Evolutionary conservation across 148 eudicot species (phyloP).

Genomic region (Persicaria tinctoria): DNA sequence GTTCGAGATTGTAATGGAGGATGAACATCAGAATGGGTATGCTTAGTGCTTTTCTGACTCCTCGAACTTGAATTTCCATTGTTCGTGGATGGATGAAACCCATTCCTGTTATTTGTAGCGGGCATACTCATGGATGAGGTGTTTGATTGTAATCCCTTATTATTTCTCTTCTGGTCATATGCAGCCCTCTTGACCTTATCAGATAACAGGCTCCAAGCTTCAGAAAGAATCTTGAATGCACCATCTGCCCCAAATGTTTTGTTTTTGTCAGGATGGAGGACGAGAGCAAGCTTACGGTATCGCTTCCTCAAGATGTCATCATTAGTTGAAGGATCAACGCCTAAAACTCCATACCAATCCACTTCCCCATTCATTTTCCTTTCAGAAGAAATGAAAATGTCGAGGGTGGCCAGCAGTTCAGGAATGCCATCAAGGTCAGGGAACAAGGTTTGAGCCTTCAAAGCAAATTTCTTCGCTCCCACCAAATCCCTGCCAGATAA

Average conservation of each 20-base stretch:
- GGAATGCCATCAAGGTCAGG: constrained; percentile 55
- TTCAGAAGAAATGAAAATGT: constrained; percentile 45
- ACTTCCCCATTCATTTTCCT: constrained; percentile 43
- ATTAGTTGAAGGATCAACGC: constrained; percentile 46
- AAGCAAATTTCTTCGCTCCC: constrained; percentile 38
- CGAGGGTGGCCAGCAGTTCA: constrained; percentile 37
- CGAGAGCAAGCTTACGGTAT: constrained; percentile 50
- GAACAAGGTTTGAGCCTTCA: constrained; percentile 40
- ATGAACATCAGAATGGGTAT: constrained; percentile 21
- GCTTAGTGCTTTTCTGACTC: constrained; percentile 20
- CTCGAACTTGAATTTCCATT: constrained; percentile 14
- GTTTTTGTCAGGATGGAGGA: constrained; percentile 69
- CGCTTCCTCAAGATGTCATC: constrained; percentile 41
- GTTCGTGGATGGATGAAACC: constrained; percentile 21
- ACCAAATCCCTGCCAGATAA: constrained; percentile 22
- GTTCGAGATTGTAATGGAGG: constrained; percentile 20
- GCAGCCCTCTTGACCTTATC: constrained; percentile 39
- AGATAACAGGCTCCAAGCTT: constrained; percentile 59
- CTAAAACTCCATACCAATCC: constrained; percentile 58
- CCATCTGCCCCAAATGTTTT: constrained; percentile 71
- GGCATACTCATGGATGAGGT: constrained; percentile 18
- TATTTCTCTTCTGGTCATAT: constrained; percentile 36
- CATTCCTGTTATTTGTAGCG: constrained; percentile 19
- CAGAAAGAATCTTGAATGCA: constrained; percentile 52
- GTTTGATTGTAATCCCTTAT: constrained; percentile 19